Conservation (phyloP, 345 rosid genomes). For the Lumnitzera littorea region DNA sequence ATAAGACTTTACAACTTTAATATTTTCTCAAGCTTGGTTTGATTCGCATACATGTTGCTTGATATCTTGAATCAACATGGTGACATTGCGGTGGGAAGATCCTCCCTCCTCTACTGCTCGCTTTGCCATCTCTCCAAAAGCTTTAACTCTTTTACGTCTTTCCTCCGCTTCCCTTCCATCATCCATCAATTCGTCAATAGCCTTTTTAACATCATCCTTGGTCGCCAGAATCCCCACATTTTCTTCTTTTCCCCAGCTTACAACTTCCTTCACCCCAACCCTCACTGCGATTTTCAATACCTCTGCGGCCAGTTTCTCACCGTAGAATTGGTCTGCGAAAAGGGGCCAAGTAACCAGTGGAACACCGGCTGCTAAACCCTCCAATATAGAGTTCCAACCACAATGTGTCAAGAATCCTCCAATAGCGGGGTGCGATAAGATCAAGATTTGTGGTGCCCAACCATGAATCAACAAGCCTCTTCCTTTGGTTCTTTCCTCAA, state of each 20-base stretch:
- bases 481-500: conserved; percentile 15
- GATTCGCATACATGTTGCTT: background rate
- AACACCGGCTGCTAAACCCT: conserved; percentile 19
- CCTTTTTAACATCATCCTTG: conserved; percentile 13
- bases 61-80: conserved; percentile 6
- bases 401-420: conserved; percentile 32
- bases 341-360: conserved; percentile 28
- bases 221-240: conserved; percentile 12
- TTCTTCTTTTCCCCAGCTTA: conserved; percentile 16
- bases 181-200: conserved; percentile 14
- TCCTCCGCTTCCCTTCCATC: conserved; percentile 16
- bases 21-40: too few relatives aligned
- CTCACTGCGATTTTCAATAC: conserved; percentile 16
- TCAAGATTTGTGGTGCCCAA: conserved; percentile 32
- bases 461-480: conserved; percentile 24
- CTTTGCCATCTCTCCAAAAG: conserved; percentile 17
- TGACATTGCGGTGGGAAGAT: conserved; percentile 13
- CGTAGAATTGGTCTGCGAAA: conserved; percentile 22
- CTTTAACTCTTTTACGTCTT: conserved; percentile 19
- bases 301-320: conserved; percentile 20
- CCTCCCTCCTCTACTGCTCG: conserved; percentile 18
- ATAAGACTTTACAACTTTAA: too few relatives aligned
- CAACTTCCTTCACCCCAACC: conserved; percentile 11
- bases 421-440: conserved; percentile 24
- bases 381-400: conserved; percentile 27